Evolutionary conservation across 495 filamentous ascomycete genomes (phyloP).

Genomic region (Coniosporium apollinis): DNA sequence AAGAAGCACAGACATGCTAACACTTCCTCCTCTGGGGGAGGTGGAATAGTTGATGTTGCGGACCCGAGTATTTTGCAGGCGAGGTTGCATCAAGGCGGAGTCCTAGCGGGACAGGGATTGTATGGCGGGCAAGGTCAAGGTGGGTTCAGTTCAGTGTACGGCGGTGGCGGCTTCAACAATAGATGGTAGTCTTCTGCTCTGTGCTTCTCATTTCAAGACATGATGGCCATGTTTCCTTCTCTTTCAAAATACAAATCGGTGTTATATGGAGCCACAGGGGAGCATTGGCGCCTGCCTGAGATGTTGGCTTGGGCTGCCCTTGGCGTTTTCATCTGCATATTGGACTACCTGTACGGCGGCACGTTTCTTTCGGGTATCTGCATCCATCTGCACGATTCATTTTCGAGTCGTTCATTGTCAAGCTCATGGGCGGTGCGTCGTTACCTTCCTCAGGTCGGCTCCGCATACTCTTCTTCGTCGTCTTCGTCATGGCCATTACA

Average conservation of each 20-base stretch:
- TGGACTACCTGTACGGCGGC: no score
- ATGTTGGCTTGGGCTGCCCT: slow-evolving; percentile 1
- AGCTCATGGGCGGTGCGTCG: no score
- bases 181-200: slow-evolving; percentile 8
- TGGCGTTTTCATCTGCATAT: slow-evolving; percentile 2
- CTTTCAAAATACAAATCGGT: background rate
- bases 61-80: slow-evolving; percentile 99
- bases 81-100: slow-evolving; percentile 75
- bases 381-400: no score
- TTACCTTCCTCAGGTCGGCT: no score
- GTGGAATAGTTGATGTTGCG: slow-evolving; percentile 97
- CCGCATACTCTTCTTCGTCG: slow-evolving; percentile 12
- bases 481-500: slow-evolving; percentile 21
- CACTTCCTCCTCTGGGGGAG: slow-evolving; percentile 97
- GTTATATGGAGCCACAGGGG: background rate
- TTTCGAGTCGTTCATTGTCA: no score
- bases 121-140: slow-evolving; percentile 89
- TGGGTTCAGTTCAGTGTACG: slow-evolving; percentile 95
- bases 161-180: slow-evolving; percentile 37
- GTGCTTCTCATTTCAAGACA: slow-evolving; percentile 6
- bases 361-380: no score
- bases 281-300: slow-evolving; percentile 1
- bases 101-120: slow-evolving; percentile 72
- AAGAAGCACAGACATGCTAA: slow-evolving; percentile 99
- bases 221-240: slow-evolving; percentile 2